These are phyloP conservation scores for Neurospora sp. DNA, from an alignment of 495 filamentous ascomycete genomes.

Conservation along the genomic window DNA sequence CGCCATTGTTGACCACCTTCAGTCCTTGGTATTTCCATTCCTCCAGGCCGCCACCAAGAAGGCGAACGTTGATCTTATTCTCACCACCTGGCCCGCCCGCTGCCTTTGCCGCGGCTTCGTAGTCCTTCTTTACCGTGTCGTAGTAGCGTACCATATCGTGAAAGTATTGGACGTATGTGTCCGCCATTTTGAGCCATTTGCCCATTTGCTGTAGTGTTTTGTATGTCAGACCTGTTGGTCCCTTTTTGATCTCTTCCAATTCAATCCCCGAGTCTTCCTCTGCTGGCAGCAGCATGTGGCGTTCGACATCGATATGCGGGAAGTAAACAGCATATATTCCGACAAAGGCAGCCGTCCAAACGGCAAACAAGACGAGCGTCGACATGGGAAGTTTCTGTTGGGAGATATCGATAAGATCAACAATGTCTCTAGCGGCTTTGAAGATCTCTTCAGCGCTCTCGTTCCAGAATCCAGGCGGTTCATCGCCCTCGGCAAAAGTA, in stretches of 20 bases:
- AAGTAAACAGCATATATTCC: constrained; percentile 66
- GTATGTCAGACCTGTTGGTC: constrained; percentile 29
- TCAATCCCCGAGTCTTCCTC: constrained; percentile 12
- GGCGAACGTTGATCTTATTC: constrained; percentile 30
- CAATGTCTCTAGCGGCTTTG: constrained; percentile 59
- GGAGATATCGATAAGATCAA: constrained; percentile 66
- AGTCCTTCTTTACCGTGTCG: constrained; percentile 52
- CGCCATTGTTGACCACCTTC: constrained; percentile 33
- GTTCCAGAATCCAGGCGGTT: constrained; percentile 58
- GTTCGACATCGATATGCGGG: constrained; percentile 64
- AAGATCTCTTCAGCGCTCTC: constrained; percentile 66
- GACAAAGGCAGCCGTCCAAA: constrained; percentile 68
- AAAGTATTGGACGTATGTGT: constrained; percentile 60
- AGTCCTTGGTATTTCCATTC: constrained; percentile 48
- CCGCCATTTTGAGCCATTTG: constrained; percentile 56
- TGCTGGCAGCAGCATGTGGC: constrained; percentile 40
- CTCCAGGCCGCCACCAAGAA: constrained; percentile 55
- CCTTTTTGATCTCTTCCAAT: constrained; percentile 19
- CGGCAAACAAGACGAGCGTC: constrained; percentile 67
- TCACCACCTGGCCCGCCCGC: constrained; percentile 2
- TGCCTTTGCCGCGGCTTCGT: constrained; percentile 11
- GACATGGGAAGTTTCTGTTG: constrained; percentile 68
- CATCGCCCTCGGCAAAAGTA: constrained; percentile 40
- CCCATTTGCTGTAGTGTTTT: constrained; percentile 49
- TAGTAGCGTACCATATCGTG: constrained; percentile 60